Base-by-base conservation (phyloP, 1,139 yeast species). In the Diutina rugosa region DNA sequence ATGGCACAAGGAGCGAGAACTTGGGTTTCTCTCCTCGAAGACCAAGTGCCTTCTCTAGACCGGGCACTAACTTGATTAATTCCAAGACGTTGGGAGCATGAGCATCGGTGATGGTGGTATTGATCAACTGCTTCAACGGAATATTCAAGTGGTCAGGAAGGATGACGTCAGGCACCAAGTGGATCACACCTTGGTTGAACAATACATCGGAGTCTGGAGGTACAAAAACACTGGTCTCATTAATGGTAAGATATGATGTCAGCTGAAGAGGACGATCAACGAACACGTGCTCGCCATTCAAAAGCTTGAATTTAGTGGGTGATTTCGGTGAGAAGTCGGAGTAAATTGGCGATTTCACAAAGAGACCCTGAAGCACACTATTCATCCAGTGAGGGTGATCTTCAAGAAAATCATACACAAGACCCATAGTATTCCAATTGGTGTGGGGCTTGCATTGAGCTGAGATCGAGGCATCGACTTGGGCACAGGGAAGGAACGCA, bases 111-210 rank as follows among this genome's bases (percentile, higher is more conserved):
- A 67, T 67, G 0, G 78, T 74, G 0, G 79, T 68, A 46, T 61
- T 62, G 16, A 91, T 71, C 56, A 93, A 72, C 57, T 89, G 86
- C 1, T 61, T 57, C 18, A 88, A 70, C 0, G 84, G 69, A 4
- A 93, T 78, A 9, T 73, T 67, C 41, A 91, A 69, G 41, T 72
- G 68, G 0, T 70, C 67, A 0, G 97, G 96, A 9, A 90, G 69
- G 1, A 81, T 65, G 0, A 89, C 73, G 10, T 76, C 68, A 53
- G 76, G 71, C 6, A 87, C 72, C 1, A 91, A 82, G 65, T 90
- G 98, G 2, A 89, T 80, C 0, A 91, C 97, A 0, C 98, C 99
- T 64, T 87, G 85, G 59, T 81, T 83, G 66, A 88, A 91, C 18
- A 93, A 67, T 8, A 90, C 77, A 66, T 93, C 97, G 1, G 82